Evolutionary conservation across 495 filamentous ascomycete species (phyloP).

Genomic region (Aspergillus nidulans): DNA sequence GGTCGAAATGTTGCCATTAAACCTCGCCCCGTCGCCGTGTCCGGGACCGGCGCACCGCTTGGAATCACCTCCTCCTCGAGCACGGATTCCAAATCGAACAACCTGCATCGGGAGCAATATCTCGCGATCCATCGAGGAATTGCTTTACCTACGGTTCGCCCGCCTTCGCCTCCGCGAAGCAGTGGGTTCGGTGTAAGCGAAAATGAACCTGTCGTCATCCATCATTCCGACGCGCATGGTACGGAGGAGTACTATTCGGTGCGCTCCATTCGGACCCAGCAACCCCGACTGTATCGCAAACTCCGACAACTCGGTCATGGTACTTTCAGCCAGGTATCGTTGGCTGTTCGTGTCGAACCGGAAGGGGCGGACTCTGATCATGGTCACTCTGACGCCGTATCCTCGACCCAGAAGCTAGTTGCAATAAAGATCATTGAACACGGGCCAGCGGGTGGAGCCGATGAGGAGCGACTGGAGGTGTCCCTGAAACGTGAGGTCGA

Average conservation of each 20-base stretch:
- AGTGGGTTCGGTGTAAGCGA: slow-evolving; percentile 38
- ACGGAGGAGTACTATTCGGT: slow-evolving; percentile 40
- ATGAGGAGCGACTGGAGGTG: slow-evolving; percentile 83
- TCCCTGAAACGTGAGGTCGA: slow-evolving; percentile 92
- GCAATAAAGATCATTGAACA: slow-evolving; percentile 95
- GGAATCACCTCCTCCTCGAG: slow-evolving; percentile 39
- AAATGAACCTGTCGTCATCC: slow-evolving; percentile 29
- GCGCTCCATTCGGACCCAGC: slow-evolving; percentile 42
- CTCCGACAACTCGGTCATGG: slow-evolving; percentile 82
- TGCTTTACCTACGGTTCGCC: slow-evolving; percentile 50
- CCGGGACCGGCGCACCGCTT: slow-evolving; percentile 43
- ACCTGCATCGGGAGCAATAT: slow-evolving; percentile 75
- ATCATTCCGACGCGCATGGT: slow-evolving; percentile 14
- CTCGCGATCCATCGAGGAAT: slow-evolving; percentile 73
- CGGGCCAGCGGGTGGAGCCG: slow-evolving; percentile 85
- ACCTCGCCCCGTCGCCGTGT: slow-evolving; percentile 66
- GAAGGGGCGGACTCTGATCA: slow-evolving; percentile 20
- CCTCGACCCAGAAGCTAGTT: slow-evolving; percentile 65
- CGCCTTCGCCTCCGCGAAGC: slow-evolving; percentile 71
- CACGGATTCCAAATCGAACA: slow-evolving; percentile 41
- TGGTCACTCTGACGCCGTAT: slow-evolving; percentile 41
- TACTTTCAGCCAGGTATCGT: slow-evolving; percentile 89
- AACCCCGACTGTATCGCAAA: slow-evolving; percentile 59
- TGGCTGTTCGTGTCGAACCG: slow-evolving; percentile 64
- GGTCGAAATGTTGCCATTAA: slow-evolving; percentile 56